These are phyloP conservation scores for Fraxinus platypoda DNA, from an alignment of 305 asterid genomes.

Conservation along the genomic window DNA sequence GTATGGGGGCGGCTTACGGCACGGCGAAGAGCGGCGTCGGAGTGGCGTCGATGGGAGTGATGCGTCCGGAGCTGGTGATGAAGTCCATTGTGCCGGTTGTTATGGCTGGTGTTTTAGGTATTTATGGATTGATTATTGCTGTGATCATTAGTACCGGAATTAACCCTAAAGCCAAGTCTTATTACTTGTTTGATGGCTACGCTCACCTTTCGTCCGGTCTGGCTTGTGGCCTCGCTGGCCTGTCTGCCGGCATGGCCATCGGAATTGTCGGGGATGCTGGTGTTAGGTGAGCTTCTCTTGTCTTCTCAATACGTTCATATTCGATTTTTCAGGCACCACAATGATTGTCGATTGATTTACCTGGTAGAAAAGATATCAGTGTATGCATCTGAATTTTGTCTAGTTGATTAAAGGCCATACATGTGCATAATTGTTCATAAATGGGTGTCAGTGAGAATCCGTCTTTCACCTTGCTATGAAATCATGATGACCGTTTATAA, in stretches of 20 bases:
- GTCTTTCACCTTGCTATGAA: not conserved
- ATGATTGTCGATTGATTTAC: not conserved
- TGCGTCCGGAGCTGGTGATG: conserved; percentile 54
- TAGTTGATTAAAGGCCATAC: not conserved
- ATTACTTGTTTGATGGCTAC: conserved; percentile 48
- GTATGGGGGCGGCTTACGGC: conserved; percentile 57
- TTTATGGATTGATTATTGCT: conserved; percentile 50
- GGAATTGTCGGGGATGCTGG: conserved; percentile 21
- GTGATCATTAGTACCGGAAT: conserved; percentile 53
- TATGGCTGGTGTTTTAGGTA: conserved; percentile 59
- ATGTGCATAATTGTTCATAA: not conserved
- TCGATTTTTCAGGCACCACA: not conserved
- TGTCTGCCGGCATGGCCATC: conserved; percentile 43
- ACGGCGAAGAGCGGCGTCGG: conserved; percentile 28
- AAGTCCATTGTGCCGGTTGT: conserved; percentile 53
- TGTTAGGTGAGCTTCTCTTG: conserved; percentile 28
- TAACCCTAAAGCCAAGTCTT: conserved; percentile 22
- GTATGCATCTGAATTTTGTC: not conserved
- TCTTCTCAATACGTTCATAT: not conserved
- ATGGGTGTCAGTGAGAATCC: not conserved
- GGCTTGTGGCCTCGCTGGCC: conserved; percentile 53
- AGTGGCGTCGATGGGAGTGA: conserved; percentile 56
- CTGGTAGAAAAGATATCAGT: not conserved
- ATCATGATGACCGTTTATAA: not conserved
- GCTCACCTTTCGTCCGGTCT: conserved; percentile 53